Evolutionary conservation across 2,329 filamentous ascomycete species (phyloP).

Genomic region (Fusarium sp.): DNA sequence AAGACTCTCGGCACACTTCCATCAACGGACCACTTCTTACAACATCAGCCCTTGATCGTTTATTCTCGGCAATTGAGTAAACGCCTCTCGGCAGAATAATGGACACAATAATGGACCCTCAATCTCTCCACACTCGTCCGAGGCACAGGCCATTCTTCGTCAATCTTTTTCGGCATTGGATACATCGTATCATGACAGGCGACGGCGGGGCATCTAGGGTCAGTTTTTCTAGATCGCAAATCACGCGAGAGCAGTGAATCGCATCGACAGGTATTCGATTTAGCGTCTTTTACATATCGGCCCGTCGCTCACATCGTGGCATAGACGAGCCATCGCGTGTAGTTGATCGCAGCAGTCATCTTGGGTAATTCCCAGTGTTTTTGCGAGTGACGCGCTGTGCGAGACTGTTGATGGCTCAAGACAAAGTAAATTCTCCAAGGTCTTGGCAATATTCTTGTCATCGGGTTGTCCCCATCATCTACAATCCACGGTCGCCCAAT

Average conservation of each 20-base stretch:
- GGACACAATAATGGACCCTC: not conserved
- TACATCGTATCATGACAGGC: constrained; percentile 6
- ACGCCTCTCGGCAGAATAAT: not conserved
- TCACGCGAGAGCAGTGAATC: not conserved
- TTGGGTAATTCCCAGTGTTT: too few species aligned
- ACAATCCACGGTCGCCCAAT: too few species aligned
- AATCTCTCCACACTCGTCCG: constrained; percentile 7
- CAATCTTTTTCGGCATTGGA: not conserved
- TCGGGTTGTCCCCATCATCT: too few species aligned
- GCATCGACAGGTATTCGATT: not conserved
- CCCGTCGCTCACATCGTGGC: not conserved
- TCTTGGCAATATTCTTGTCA: too few species aligned
- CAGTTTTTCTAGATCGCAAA: not conserved
- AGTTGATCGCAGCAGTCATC: too few species aligned
- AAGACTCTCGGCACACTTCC: not conserved
- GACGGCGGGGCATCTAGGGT: not conserved
- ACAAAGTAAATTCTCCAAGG: too few species aligned
- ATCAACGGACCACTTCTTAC: not conserved
- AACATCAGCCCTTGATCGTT: not conserved
- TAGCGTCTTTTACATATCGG: not conserved
- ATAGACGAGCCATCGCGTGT: too few species aligned
- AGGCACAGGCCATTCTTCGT: constrained; percentile 20
- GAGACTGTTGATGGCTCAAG: too few species aligned
- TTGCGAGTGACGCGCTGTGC: too few species aligned
- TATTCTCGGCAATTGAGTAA: not conserved